These are phyloP conservation scores for Sporothrix luriei DNA, from an alignment of 2,329 filamentous ascomycete genomes.

Conservation along the genomic window DNA sequence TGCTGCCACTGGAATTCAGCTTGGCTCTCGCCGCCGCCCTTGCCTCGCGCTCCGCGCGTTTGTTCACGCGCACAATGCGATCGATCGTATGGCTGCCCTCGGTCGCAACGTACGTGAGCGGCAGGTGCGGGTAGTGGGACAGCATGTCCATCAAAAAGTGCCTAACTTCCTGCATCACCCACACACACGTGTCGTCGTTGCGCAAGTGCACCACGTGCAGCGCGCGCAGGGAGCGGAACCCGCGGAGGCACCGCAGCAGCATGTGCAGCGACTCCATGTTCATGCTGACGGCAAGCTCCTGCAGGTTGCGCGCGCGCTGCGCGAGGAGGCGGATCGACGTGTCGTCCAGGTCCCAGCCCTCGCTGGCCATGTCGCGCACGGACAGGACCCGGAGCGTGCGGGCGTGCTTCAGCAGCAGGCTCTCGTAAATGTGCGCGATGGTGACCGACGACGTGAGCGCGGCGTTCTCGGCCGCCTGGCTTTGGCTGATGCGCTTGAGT, in stretches of 20 bases:
- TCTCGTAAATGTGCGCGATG: slow-evolving; percentile 61
- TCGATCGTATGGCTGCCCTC: slow-evolving; percentile 53
- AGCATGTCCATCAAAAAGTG: slow-evolving; percentile 63
- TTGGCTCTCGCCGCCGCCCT: too few species aligned
- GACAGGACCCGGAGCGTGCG: slow-evolving; percentile 57
- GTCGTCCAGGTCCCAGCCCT: slow-evolving; percentile 58
- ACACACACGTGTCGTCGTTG: slow-evolving; percentile 59
- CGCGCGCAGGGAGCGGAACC: slow-evolving; percentile 57
- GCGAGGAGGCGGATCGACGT: slow-evolving; percentile 60
- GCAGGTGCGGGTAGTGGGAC: slow-evolving; percentile 57
- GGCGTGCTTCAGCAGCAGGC: slow-evolving; percentile 62
- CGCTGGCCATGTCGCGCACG: slow-evolving; percentile 59
- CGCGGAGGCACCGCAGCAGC: slow-evolving; percentile 57
- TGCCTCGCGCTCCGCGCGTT: background rate
- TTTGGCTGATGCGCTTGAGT: slow-evolving; percentile 56
- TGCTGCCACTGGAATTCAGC: background rate
- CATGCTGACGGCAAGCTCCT: slow-evolving; percentile 61
- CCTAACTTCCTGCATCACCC: slow-evolving; percentile 59
- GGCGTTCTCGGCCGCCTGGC: slow-evolving; percentile 50
- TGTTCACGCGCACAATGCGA: slow-evolving; percentile 48
- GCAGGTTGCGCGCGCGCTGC: slow-evolving; percentile 51
- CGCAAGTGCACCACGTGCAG: slow-evolving; percentile 59
- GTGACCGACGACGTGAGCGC: slow-evolving; percentile 53
- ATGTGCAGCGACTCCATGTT: slow-evolving; percentile 59
- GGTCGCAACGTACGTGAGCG: slow-evolving; percentile 62